phyloP scores from a whole-genome alignment of 2,329 filamentous ascomycete genomes.

The Thelonectria blattea region DNA sequence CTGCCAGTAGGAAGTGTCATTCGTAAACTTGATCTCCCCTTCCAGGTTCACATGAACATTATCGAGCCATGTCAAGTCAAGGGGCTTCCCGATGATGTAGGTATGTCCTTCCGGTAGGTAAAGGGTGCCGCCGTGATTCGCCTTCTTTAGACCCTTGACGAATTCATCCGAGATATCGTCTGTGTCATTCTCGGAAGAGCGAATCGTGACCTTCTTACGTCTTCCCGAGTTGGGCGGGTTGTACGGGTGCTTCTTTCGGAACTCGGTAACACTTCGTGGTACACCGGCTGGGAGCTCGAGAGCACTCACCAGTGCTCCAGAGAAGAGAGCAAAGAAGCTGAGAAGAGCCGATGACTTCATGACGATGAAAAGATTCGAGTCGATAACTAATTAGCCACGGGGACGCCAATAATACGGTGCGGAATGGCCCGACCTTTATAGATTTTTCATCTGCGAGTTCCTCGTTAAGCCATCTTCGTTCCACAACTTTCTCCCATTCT shows the following conservation, averaged over 20 bases:
- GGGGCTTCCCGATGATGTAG: constrained; percentile 34
- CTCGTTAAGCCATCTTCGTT: not conserved
- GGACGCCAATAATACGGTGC: not conserved
- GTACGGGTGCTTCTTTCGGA: constrained; percentile 33
- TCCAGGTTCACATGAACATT: constrained; percentile 35
- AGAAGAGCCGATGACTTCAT: constrained; percentile 35
- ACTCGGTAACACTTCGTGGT: constrained; percentile 34
- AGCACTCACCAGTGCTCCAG: constrained; percentile 25
- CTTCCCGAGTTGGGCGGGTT: constrained; percentile 17
- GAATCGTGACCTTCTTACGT: constrained; percentile 30
- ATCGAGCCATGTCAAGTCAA: constrained; percentile 33
- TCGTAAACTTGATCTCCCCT: constrained; percentile 37
- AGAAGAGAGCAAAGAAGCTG: constrained; percentile 26
- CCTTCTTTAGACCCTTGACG: constrained; percentile 31
- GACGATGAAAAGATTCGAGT: not conserved
- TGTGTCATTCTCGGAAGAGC: constrained; percentile 26
- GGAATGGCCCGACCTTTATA: not conserved
- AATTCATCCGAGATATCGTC: constrained; percentile 34
- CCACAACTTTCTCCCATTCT: not conserved
- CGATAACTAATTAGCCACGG: not conserved
- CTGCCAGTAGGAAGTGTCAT: constrained; percentile 34
- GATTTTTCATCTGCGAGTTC: not conserved
- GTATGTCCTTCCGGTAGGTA: constrained; percentile 32
- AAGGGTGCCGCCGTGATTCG: constrained; percentile 33
- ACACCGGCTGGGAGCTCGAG: constrained; percentile 35